Conservation (phyloP, 2,329 filamentous ascomycete genomes). For the Thielaviopsis ethacetica region DNA sequence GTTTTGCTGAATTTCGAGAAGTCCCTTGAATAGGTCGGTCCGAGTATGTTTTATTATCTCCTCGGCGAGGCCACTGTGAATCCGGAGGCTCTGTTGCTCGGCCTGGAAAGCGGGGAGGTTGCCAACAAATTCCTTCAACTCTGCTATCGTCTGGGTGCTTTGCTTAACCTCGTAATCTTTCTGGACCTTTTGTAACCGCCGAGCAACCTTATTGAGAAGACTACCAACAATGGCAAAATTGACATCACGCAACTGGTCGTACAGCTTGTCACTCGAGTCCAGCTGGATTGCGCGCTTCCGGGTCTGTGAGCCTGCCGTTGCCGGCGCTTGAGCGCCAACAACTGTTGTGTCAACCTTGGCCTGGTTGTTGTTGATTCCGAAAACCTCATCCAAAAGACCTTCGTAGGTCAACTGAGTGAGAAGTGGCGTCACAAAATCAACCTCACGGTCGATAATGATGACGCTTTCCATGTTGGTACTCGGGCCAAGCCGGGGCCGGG, state of each 20-base stretch:
- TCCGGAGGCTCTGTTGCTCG: constrained; percentile 81
- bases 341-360: constrained; percentile 84
- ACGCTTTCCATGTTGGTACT: constrained; percentile 80
- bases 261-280: constrained; percentile 79
- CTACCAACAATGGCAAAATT: constrained; percentile 93
- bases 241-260: constrained; percentile 70
- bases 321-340: constrained; percentile 51
- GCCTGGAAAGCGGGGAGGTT: constrained; percentile 84
- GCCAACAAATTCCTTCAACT: constrained; percentile 88
- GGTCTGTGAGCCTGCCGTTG: constrained; percentile 38
- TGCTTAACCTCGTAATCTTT: constrained; percentile 83
- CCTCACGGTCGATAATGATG: constrained; percentile 88
- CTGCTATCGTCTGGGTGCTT: constrained; percentile 70
- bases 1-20: constrained; percentile 90
- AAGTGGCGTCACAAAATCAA: constrained; percentile 81
- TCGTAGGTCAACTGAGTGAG: constrained; percentile 95
- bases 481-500: constrained; percentile 55
- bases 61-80: constrained; percentile 82
- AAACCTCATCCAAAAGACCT: constrained; percentile 84
- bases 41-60: constrained; percentile 90
- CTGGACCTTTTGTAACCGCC: constrained; percentile 67
- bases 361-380: constrained; percentile 82
- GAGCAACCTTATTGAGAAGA: constrained; percentile 76
- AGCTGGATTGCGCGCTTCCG: constrained; percentile 77
- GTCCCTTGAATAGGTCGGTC: constrained; percentile 72